These are phyloP conservation scores for Cladophialophora bantiana DNA, from an alignment of 2,329 filamentous ascomycete genomes.

Conservation along the genomic window DNA sequence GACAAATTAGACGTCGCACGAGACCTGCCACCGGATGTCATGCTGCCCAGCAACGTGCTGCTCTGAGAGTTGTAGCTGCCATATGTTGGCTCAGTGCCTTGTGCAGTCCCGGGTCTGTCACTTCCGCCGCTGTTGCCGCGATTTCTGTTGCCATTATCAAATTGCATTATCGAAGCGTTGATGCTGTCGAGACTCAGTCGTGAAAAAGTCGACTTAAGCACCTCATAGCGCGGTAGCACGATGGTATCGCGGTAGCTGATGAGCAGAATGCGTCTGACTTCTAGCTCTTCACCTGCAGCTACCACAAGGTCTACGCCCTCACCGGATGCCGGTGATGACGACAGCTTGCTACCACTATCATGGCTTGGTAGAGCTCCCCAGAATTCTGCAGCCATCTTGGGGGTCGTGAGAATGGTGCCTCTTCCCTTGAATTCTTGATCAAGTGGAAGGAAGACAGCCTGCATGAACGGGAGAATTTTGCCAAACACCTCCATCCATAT, in stretches of 20 bases:
- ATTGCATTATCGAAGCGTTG: slow-evolving; percentile 57
- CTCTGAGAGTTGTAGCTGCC: slow-evolving; percentile 80
- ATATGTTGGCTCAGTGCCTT: slow-evolving; percentile 72
- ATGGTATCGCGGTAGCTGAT: slow-evolving; percentile 87
- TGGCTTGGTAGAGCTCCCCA: slow-evolving; percentile 76
- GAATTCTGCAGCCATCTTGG: slow-evolving; percentile 81
- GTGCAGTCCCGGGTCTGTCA: slow-evolving; percentile 74
- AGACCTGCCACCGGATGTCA: slow-evolving; percentile 68
- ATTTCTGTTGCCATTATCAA: slow-evolving; percentile 45
- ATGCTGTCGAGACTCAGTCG: slow-evolving; percentile 84
- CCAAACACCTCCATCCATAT: slow-evolving; percentile 95
- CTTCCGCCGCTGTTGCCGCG: slow-evolving; percentile 46
- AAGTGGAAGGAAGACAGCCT: slow-evolving; percentile 90
- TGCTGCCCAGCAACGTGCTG: slow-evolving; percentile 77
- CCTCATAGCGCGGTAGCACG: slow-evolving; percentile 86
- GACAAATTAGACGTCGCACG: slow-evolving; percentile 88
- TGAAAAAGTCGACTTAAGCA: slow-evolving; percentile 87
- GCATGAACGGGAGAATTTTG: slow-evolving; percentile 87
- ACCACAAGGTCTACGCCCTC: slow-evolving; percentile 41
- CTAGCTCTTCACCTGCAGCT: slow-evolving; percentile 68
- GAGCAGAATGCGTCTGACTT: slow-evolving; percentile 87
- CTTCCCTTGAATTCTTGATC: slow-evolving; percentile 91
- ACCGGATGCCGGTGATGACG: slow-evolving; percentile 42
- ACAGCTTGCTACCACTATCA: slow-evolving; percentile 43
- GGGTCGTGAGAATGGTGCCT: slow-evolving; percentile 76